Evolutionary conservation across 768 basidiomycete species (phyloP).

Genomic region (Lentinus brumalis): DNA sequence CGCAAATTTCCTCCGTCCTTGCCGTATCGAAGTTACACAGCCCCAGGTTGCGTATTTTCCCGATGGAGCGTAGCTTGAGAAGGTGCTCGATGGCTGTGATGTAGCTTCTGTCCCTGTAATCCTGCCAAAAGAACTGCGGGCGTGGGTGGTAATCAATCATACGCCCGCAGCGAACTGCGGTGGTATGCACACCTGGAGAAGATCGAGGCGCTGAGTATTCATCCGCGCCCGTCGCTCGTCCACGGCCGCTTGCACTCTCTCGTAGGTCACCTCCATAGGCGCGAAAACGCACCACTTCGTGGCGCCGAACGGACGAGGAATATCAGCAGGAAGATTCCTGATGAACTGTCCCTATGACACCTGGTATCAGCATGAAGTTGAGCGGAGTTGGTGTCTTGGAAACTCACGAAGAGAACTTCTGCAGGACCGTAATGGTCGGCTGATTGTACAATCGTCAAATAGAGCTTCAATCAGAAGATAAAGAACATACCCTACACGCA

Average conservation of each 20-base stretch:
- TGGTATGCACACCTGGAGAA: slow-evolving; percentile 60
- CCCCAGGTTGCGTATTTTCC: slow-evolving; percentile 63
- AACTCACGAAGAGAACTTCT: slow-evolving; percentile 72
- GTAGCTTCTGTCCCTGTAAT: slow-evolving; percentile 53
- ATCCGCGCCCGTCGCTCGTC: slow-evolving; percentile 69
- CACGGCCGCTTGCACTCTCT: slow-evolving; percentile 60
- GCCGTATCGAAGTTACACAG: slow-evolving; percentile 79
- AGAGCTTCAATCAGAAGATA: background rate
- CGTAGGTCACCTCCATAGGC: slow-evolving; percentile 46
- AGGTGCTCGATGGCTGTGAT: slow-evolving; percentile 50
- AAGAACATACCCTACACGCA: slow-evolving; percentile 15
- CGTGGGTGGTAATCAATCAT: background rate
- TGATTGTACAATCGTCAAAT: slow-evolving; percentile 31
- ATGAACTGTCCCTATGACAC: slow-evolving; percentile 64
- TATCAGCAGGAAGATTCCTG: slow-evolving; percentile 42
- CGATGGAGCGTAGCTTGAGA: slow-evolving; percentile 54
- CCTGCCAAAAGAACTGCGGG: slow-evolving; percentile 75
- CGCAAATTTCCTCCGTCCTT: slow-evolving; percentile 77
- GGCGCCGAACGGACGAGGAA: slow-evolving; percentile 57
- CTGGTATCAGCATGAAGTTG: background rate
- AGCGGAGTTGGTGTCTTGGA: background rate
- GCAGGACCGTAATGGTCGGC: slow-evolving; percentile 88
- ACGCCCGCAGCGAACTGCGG: slow-evolving; percentile 6
- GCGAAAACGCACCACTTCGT: slow-evolving; percentile 87
- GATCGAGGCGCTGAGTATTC: slow-evolving; percentile 57